Evolutionary conservation across 108 stramenopile genomes (phyloP).

Genomic region (Stephanodiscus triporus): DNA sequence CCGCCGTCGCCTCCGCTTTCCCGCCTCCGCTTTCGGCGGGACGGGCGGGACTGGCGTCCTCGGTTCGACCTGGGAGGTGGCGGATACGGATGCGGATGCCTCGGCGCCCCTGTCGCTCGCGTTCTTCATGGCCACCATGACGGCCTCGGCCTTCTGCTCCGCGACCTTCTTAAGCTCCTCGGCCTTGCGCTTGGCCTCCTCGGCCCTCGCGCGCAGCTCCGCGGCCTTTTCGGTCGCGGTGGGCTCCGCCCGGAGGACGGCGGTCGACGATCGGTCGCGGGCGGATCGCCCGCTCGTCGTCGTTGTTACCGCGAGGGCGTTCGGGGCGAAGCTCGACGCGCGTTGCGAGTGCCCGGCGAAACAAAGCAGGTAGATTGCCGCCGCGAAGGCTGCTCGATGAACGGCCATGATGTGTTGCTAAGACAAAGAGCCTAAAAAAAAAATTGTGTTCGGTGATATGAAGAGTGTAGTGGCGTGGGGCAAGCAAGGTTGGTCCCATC

Average conservation of each 20-base stretch:
- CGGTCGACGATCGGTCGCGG: constrained; percentile 4
- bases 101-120: constrained; percentile 16
- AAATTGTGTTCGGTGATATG: neutral
- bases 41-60: constrained; percentile 8
- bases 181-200: constrained; percentile 48
- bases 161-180: constrained; percentile 43
- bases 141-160: constrained; percentile 40
- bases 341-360: constrained; percentile 15
- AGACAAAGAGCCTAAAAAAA: neutral
- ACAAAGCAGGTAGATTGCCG: constrained; percentile 14
- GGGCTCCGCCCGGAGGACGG: neutral
- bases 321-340: constrained; percentile 28
- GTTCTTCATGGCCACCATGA: constrained; percentile 45
- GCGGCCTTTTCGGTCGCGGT: constrained; percentile 47
- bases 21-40: neutral
- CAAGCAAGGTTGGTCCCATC: no score
- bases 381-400: constrained; percentile 26
- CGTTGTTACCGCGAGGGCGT: constrained; percentile 13
- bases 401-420: constrained; percentile 33
- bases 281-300: neutral
- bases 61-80: constrained; percentile 5
- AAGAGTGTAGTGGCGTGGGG: neutral
- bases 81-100: neutral
- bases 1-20: neutral
- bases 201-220: constrained; percentile 31